phyloP scores from a whole-genome alignment of 148 eudicot genomes.

The Polygonum aviculare region DNA sequence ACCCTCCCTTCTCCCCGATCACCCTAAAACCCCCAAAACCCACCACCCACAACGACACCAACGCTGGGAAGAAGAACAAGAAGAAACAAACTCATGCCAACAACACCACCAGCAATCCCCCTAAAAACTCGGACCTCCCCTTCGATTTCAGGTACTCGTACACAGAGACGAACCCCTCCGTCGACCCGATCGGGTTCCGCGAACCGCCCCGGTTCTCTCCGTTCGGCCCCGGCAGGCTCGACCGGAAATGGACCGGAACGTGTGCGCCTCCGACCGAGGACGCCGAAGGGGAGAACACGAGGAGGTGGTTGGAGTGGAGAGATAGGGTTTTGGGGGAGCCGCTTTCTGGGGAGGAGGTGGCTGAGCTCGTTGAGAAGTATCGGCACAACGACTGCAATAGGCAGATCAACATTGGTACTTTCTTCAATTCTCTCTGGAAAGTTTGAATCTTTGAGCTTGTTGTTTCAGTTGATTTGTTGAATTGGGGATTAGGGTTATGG shows the following conservation, averaged over 20 bases:
- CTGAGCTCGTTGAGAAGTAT: constrained; percentile 68
- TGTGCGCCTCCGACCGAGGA: constrained; percentile 39
- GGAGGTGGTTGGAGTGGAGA: constrained; percentile 27
- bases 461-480: not conserved
- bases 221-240: constrained; percentile 87
- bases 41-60: not conserved
- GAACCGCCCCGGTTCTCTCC: constrained; percentile 83
- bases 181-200: constrained; percentile 68
- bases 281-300: constrained; percentile 13
- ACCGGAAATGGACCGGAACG: constrained; percentile 85
- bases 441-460: not conserved
- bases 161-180: constrained; percentile 47
- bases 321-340: constrained; percentile 53
- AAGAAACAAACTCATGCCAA: constrained; percentile 9
- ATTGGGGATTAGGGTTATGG: not conserved
- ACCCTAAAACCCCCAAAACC: constrained; percentile 23
- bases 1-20: constrained; percentile 72
- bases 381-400: constrained; percentile 76
- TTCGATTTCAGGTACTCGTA: constrained; percentile 87
- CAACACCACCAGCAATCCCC: constrained; percentile 14
- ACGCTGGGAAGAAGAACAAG: not conserved
- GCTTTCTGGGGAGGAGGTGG: constrained; percentile 45
- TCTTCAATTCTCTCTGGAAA: not conserved
- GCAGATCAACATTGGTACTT: constrained; percentile 76
- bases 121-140: constrained; percentile 50